Evolutionary conservation across 2,329 filamentous ascomycete genomes (phyloP).

Genomic region (Lizonia empirigonia): DNA sequence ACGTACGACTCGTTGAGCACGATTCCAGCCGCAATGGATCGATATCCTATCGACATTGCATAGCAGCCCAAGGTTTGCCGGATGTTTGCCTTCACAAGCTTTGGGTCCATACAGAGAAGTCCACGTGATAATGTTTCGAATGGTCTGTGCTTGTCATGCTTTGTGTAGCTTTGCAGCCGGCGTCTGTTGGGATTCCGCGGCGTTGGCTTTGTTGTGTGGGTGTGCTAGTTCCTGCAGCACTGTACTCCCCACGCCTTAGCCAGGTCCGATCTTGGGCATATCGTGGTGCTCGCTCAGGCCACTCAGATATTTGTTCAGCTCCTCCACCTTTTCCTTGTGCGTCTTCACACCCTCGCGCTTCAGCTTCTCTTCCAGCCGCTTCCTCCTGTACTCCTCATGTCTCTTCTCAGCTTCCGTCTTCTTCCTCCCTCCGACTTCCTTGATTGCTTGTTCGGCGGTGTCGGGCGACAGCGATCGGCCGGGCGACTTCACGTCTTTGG

Average conservation of each 20-base stretch:
- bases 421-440: slow-evolving; percentile 39
- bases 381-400: slow-evolving; percentile 80
- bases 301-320: slow-evolving; percentile 91
- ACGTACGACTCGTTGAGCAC: not conserved
- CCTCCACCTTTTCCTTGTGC: slow-evolving; percentile 95
- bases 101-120: not conserved
- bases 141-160: not conserved
- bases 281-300: slow-evolving; percentile 96
- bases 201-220: not conserved
- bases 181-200: too few relatives aligned
- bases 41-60: not conserved
- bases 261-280: slow-evolving; percentile 69
- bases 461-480: slow-evolving; percentile 45
- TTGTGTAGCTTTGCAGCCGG: too few relatives aligned
- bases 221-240: not conserved
- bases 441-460: slow-evolving; percentile 32
- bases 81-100: not conserved
- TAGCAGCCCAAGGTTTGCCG: not conserved
- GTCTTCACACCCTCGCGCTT: slow-evolving; percentile 89
- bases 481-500: slow-evolving; percentile 25
- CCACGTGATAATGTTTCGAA: not conserved
- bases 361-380: slow-evolving; percentile 80
- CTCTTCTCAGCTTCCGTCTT: slow-evolving; percentile 87
- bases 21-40: not conserved
- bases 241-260: slow-evolving; percentile 49